These are phyloP conservation scores for Magnaporthiopsis rhizophila DNA, from an alignment of 2,329 filamentous ascomycete genomes.

Conservation along the genomic window DNA sequence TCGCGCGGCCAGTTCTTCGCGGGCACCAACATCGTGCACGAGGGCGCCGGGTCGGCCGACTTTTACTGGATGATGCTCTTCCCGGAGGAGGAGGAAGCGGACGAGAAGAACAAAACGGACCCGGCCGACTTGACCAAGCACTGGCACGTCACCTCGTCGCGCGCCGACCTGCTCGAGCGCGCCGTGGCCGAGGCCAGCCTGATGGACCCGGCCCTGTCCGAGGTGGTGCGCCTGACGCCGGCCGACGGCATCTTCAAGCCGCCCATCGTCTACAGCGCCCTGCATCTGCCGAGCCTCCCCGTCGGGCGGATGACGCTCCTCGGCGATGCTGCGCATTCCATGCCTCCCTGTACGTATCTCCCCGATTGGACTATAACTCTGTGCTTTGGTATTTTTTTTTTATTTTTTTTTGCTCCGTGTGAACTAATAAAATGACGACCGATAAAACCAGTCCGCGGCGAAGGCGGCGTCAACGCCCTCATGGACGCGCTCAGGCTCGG, in stretches of 20 bases:
- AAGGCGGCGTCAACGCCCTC: slow-evolving; percentile 39
- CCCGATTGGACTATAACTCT: no score
- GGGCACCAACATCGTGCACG: slow-evolving; percentile 17
- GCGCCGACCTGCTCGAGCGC: slow-evolving; percentile 6
- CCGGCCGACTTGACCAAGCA: slow-evolving; percentile 20
- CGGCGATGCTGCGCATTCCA: slow-evolving; percentile 49
- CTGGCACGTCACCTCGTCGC: slow-evolving; percentile 19
- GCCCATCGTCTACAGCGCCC: slow-evolving; percentile 42
- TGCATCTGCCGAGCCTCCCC: slow-evolving; percentile 48
- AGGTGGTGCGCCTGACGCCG: neutral
- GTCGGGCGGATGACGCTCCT: slow-evolving; percentile 53
- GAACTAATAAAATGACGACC: no score
- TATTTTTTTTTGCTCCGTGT: no score
- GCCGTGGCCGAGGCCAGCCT: neutral
- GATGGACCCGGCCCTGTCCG: slow-evolving; percentile 23
- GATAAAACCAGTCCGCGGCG: slow-evolving; percentile 33
- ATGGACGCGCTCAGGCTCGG: slow-evolving; percentile 25
- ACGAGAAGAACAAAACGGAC: no score
- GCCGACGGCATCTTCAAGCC: slow-evolving; percentile 25
- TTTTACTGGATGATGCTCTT: slow-evolving; percentile 22
- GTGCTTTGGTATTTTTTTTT: no score
- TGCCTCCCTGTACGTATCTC: slow-evolving; percentile 30
- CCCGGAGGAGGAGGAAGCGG: slow-evolving; percentile 13
- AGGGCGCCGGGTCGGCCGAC: slow-evolving; percentile 15
- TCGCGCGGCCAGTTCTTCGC: slow-evolving; percentile 13